Evolutionary conservation across 2,329 filamentous ascomycete genomes (phyloP), one percentile per base, ranked within the genome.

Genomic region (Stagonosporopsis tanaceti): DNA sequence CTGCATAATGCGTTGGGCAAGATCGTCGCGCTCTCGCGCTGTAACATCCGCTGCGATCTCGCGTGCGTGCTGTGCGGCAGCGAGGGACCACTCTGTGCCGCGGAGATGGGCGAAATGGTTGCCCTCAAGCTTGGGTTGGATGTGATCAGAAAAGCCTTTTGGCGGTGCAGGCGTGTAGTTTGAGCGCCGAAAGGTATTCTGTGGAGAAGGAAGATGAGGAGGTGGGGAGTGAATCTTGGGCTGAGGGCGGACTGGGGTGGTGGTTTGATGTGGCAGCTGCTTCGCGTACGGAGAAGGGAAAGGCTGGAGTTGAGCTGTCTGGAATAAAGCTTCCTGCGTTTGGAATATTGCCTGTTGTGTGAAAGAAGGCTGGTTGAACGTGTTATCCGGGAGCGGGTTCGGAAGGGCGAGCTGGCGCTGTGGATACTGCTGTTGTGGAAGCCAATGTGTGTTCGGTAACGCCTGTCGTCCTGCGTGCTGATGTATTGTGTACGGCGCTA

Each of bases 41-140:
- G 51, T 34, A 2, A 47, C 32, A 12, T 24, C 34, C 15, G 44
- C 28, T 14, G 51, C 51, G 4, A 53, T 28, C 28, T 47, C 30
- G n/a, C 44, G 37, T 6, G 51, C 51, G 9, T 38, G 51, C n/a
- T 42, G 28, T 9, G 41, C 22, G n/a, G 44, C 51, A 4, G 44
- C 42, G 11, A 11, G 15, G 14, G 50, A 53, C 41, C 50, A 53
- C 42, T 46, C 42, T 4, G 7, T 40, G 35, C 50, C 35, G 15
- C 27, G 41, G 1, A 34, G 15, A 12, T 53, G 50, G 7, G 42
- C 27, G 14, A 27, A 41, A 25, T 46, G 20, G 7, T 15, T 40
- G 27, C 42, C 35, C 20, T 20, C 15, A 3, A 46, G 6, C 9
- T 8, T 14, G 27, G 11, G 28, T 20, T 30, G 15, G 24, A 25